Evolutionary conservation across 2,329 filamentous ascomycete species (phyloP), one percentile per base, ranked within the genome.

Genomic region (Neocatenulostroma microsporum): DNA sequence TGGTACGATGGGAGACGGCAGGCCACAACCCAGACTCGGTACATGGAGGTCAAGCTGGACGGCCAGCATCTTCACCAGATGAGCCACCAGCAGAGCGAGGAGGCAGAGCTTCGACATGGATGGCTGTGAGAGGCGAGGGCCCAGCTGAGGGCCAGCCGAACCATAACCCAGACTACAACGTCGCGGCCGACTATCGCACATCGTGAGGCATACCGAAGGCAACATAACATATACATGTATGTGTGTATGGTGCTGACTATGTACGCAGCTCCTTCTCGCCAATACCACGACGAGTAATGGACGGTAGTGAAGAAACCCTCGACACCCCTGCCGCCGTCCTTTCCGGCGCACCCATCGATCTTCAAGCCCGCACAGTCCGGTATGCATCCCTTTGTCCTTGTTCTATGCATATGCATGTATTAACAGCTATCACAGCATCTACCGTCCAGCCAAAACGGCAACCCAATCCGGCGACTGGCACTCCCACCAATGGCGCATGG

Each of bases 381-480:
- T 95, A 79, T 45, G 73, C 11, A 20, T 17, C 30, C 17, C 6
- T 21, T 12, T 27, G 20, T n/a, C 14, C n/a, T n/a, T 23, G 10
- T 13, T 5, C n/a, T 15, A 10, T 18, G 15, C 30, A 23, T 24
- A 21, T n/a, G n/a, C n/a, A n/a, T n/a, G n/a, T n/a, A n/a, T n/a
- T n/a, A n/a, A n/a, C n/a, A n/a, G n/a, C n/a, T n/a, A n/a, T n/a
- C n/a, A n/a, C 57, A 96, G 89, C 57, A 98, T 98, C 65, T 96
- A 84, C 72, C 79, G 82, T 54, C 86, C 87, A 33, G 60, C 84
- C 40, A 98, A 98, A 68, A 79, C 91, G n/a, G 89, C 91, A 23
- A 95, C 89, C 28, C 91, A 98, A 66, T 96, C 89, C 21, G 89
- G 91, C 47, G 76, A 78, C 53, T 94, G 85, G 83, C 80, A 84